Evolutionary conservation across 768 basidiomycete species (phyloP).

Genomic region (Postia placenta): DNA sequence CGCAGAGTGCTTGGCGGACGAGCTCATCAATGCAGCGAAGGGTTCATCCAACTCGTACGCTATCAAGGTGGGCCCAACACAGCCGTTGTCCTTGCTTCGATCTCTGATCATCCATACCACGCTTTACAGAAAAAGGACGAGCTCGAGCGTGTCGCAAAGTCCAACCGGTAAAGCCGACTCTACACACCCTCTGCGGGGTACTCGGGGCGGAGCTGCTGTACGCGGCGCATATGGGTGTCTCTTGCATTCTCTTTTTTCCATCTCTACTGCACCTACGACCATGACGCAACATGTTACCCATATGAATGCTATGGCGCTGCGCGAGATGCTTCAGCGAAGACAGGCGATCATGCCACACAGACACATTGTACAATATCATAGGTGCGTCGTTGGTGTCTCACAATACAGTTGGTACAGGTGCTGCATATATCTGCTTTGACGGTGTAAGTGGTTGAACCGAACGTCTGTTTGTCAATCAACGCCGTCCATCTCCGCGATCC

Average conservation of each 20-base stretch:
- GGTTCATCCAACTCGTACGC: conserved; percentile 99
- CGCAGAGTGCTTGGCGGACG: conserved; percentile 97
- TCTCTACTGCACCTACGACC: conserved; percentile 13
- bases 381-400: too few relatives aligned
- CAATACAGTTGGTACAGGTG: too few relatives aligned
- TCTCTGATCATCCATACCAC: neutral
- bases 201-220: conserved; percentile 14
- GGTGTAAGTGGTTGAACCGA: too few relatives aligned
- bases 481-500: too few relatives aligned
- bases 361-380: too few relatives aligned
- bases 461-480: too few relatives aligned
- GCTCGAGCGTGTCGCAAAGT: conserved; percentile 99
- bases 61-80: conserved; percentile 71
- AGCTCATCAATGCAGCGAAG: conserved; percentile 99
- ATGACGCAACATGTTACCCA: conserved; percentile 25
- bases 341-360: too few relatives aligned
- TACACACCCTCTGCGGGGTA: neutral
- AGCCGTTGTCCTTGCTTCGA: neutral
- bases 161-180: conserved; percentile 81
- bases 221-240: conserved; percentile 18
- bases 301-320: conserved; percentile 25
- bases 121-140: conserved; percentile 89
- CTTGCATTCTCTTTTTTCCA: conserved; percentile 15
- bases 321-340: too few relatives aligned
- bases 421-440: too few relatives aligned